Conservation (phyloP, 2,329 filamentous ascomycete species). For the Fusarium continuum region DNA sequence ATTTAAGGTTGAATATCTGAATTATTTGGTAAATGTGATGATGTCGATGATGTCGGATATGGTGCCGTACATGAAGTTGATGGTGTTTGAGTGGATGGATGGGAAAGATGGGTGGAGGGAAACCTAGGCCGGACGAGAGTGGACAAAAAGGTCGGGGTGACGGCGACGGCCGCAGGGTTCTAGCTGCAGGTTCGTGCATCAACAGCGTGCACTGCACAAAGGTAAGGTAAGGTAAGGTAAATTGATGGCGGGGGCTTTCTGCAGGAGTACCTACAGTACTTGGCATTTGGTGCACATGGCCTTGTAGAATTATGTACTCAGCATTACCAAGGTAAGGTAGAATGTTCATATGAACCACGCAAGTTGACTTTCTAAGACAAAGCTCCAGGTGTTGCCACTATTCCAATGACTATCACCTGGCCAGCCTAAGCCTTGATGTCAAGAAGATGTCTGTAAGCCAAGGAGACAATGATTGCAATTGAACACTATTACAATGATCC, state of each 20-base stretch:
- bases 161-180: conserved; percentile 35
- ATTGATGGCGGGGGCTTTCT: conserved; percentile 28
- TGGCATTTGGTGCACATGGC: neutral
- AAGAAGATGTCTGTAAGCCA: too few species aligned
- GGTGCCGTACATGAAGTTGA: conserved; percentile 17
- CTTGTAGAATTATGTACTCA: conserved; percentile 2
- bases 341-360: too few species aligned
- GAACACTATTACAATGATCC: too few species aligned
- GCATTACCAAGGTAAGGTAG: too few species aligned
- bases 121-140: conserved; percentile 22
- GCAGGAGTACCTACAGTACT: too few species aligned
- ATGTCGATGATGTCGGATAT: conserved; percentile 21
- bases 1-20: neutral
- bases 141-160: conserved; percentile 35
- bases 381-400: too few species aligned
- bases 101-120: conserved; percentile 14
- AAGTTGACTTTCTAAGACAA: conserved; percentile 3
- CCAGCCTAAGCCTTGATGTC: too few species aligned
- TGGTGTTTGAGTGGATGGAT: conserved; percentile 25
- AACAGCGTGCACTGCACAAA: conserved; percentile 8
- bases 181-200: conserved; percentile 28
- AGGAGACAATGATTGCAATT: too few species aligned
- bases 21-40: conserved; percentile 1
- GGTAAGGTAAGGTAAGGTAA: too few species aligned
- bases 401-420: too few species aligned